Base-by-base conservation (phyloP, 1,284 basidiomycete genomes). In the Melampsora americana region DNA sequence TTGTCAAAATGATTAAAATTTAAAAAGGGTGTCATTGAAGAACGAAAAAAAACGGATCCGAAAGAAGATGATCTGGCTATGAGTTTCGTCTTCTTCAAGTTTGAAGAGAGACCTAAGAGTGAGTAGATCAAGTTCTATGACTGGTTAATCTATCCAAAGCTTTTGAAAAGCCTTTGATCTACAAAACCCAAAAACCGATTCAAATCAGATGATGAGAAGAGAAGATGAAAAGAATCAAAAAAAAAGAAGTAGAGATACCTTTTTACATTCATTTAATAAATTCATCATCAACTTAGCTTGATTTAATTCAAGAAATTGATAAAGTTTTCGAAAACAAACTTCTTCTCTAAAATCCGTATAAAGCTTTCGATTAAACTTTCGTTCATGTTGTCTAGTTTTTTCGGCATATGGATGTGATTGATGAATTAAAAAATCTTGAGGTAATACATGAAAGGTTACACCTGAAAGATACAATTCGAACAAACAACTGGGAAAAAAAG, bases 371-470 rank as follows among this genome's bases (percentile, higher is more conserved):
- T 92, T 93, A 80, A 88, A 87, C 82, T 86, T 89, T 32, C 91
- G 86, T 89, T 92, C 90, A 72, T 85, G 85, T 78, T 86, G 87
- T 11, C 91, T 85, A 9, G 87, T 87, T 64, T 85, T 85, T 82
- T 92, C 91, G 80, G 91, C 90, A 80, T 93, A 93, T 16, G 85
- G 83, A 79, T 93, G 92, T 78, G 88, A 90, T 83, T 92, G 91
- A 81, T 93, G 92, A 62, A 93, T 88, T 73, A 93, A 85, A 80
- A 92, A 93, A 82, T 93, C 91, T 81, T 93, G 91, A 5, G 89
- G 85, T 23, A 93, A 86, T 46, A 93, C 90, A 81, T 89, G 91
- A 82, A 89, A 92, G 12, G 89, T 88, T 60, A 92, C 86, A 1
- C 88, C 88, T 23, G 87, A 86, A 42, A 89, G 82, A 81, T 88